A percentile compares a stretch with the other conserved stretches of the same genome.
Evolutionary conservation across 2,329 filamentous ascomycete species (phyloP).

Genomic region (Talaromyces albobiverticillius): DNA sequence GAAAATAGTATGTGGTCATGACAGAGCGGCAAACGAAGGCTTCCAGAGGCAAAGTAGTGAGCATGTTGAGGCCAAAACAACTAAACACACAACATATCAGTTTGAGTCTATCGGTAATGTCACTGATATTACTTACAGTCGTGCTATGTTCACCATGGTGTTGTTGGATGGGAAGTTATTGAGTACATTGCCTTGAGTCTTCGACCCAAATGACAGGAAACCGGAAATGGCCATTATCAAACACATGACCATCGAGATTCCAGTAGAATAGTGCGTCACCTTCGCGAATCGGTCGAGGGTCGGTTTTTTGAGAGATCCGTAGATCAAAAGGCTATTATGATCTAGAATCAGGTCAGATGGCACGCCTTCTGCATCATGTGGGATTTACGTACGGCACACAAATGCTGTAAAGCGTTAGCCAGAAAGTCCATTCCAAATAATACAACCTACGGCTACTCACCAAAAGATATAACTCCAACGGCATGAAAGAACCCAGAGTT

Average conservation of each 20-base stretch:
- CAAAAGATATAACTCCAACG: constrained; percentile 96
- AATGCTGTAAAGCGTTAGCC: constrained; percentile 53
- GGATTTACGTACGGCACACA: constrained; percentile 56
- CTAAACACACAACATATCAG: constrained; percentile 33
- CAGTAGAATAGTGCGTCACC: constrained; percentile 92
- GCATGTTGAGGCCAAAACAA: constrained; percentile 97
- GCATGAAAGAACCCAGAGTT: constrained; percentile 91
- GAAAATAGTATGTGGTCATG: constrained; percentile 82
- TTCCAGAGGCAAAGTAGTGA: constrained; percentile 92
- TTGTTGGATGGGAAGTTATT: constrained; percentile 96
- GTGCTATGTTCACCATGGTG: constrained; percentile 88
- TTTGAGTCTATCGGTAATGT: neutral
- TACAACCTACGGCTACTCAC: constrained; percentile 46
- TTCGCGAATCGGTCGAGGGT: constrained; percentile 92
- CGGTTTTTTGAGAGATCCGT: constrained; percentile 88
- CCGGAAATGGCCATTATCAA: constrained; percentile 82
- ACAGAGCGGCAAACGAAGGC: constrained; percentile 97
- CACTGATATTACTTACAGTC: constrained; percentile 57
- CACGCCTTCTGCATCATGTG: neutral
- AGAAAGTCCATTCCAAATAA: constrained; percentile 8
- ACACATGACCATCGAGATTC: constrained; percentile 87
- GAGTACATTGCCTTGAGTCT: constrained; percentile 89
- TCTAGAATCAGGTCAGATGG: constrained; percentile 45
- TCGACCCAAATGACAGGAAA: constrained; percentile 89
- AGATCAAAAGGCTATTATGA: constrained; percentile 96